Conservation (phyloP, 2,329 filamentous ascomycete genomes). For the Iodosphaeria phyllophila region DNA sequence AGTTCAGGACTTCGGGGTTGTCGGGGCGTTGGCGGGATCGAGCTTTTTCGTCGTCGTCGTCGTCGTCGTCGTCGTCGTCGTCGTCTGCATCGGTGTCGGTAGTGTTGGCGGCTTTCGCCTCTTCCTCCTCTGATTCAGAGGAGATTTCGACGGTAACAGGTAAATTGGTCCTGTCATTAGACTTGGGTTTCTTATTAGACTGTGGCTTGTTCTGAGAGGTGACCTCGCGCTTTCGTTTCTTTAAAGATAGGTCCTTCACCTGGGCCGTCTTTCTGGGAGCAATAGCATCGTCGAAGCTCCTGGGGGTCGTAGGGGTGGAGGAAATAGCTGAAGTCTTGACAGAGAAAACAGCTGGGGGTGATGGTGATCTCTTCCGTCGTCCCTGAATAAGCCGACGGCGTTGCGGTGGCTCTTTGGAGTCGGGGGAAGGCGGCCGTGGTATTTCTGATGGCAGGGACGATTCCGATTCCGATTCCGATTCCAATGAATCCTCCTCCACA, state of each 20-base stretch:
- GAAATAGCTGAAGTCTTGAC: conserved; percentile 13
- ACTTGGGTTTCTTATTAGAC: too few species aligned
- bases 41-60: conserved; percentile 5
- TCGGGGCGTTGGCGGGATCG: conserved; percentile 10
- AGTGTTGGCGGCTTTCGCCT: too few species aligned
- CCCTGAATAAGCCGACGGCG: conserved; percentile 13
- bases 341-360: conserved; percentile 12
- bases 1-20: conserved; percentile 46
- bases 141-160: too few species aligned
- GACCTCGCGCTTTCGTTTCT: too few species aligned
- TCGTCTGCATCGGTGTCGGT: too few species aligned
- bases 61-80: conserved; percentile 2
- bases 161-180: too few species aligned
- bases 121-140: too few species aligned
- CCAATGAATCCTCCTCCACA: conserved; percentile 1
- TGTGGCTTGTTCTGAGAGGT: too few species aligned
- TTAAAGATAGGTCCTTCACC: too few species aligned
- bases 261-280: too few species aligned
- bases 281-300: conserved; percentile 1
- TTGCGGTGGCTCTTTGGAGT: conserved; percentile 6
- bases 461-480: conserved; percentile 1
- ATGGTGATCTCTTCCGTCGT: conserved; percentile 9
- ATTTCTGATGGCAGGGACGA: too few species aligned
- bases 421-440: conserved; percentile 5
- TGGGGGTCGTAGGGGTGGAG: conserved; percentile 12